Evolutionary conservation across 345 rosid species (phyloP).

Genomic region (Xanthoceras sorbifolium): DNA sequence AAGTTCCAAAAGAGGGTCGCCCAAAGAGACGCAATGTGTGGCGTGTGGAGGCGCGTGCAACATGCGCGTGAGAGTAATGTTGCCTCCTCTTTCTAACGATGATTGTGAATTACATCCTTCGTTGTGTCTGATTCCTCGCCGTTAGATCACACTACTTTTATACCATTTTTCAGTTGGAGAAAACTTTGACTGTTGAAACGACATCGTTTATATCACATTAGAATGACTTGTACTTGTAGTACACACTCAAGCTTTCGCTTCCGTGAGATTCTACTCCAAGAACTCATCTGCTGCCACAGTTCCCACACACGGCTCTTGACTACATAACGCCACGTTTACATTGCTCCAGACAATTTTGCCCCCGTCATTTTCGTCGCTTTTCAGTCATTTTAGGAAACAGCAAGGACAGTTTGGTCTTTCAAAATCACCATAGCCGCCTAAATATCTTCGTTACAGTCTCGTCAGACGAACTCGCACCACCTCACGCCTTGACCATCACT

Average conservation of each 20-base stretch:
- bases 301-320: conserved; percentile 45
- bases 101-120: background rate
- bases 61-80: background rate
- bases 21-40: conserved; percentile 2
- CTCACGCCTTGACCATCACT: conserved; percentile 11
- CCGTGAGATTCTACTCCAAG: conserved; percentile 27
- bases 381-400: no score
- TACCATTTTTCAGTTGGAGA: background rate
- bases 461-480: conserved; percentile 13
- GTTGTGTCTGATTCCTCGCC: conserved; percentile 6
- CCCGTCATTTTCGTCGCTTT: background rate
- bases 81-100: background rate
- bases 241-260: background rate
- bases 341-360: conserved; percentile 26
- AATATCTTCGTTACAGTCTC: conserved; percentile 34
- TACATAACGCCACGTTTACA: conserved; percentile 34
- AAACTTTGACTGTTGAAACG: background rate
- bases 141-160: background rate
- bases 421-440: background rate
- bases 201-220: background rate
- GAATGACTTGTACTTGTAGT: conserved; percentile 31
- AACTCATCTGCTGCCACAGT: conserved; percentile 26
- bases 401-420: conserved; percentile 30
- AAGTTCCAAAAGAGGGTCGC: background rate
- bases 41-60: conserved; percentile 9